A percentile compares a stretch with the other conserved stretches of the same genome.
Evolutionary conservation across 1,284 basidiomycete genomes (phyloP).

Genomic region (Coniophora puteana): DNA sequence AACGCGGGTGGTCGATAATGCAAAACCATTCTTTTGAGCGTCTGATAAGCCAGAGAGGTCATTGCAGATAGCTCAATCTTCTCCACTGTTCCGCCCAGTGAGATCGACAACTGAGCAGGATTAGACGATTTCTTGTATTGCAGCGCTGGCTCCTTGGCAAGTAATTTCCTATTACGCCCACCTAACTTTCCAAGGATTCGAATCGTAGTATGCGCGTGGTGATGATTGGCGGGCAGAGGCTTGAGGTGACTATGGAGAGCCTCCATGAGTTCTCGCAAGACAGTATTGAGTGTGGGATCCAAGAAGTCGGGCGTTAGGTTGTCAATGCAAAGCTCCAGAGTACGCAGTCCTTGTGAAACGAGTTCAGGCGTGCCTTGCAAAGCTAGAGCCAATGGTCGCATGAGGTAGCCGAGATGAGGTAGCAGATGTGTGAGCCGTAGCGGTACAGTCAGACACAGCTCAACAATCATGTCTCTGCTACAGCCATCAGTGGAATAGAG

Average conservation of each 20-base stretch:
- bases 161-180: conserved; percentile 87
- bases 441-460: conserved; percentile 96
- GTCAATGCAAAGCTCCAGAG: conserved; percentile 99
- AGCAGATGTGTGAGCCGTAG: conserved; percentile 94
- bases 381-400: conserved; percentile 95
- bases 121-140: conserved; percentile 71
- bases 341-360: conserved; percentile 93
- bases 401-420: conserved; percentile 93
- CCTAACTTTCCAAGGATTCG: conserved; percentile 97
- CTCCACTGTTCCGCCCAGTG: conserved; percentile 71
- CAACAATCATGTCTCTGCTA: conserved; percentile 90
- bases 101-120: conserved; percentile 65
- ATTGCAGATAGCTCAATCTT: conserved; percentile 72
- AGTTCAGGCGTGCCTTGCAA: conserved; percentile 87
- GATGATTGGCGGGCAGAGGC: conserved; percentile 88
- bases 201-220: conserved; percentile 93
- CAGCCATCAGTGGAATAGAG: conserved; percentile 77
- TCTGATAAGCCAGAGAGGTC: conserved; percentile 67
- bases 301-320: conserved; percentile 98
- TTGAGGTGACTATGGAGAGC: conserved; percentile 90
- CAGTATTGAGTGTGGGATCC: conserved; percentile 93
- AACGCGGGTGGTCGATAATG: conserved; percentile 76
- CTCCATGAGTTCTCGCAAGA: conserved; percentile 92
- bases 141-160: conserved; percentile 80
- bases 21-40: conserved; percentile 55